Evolutionary conservation across 2,329 filamentous ascomycete species (phyloP).

Genomic region (Talaromyces pinophilus): DNA sequence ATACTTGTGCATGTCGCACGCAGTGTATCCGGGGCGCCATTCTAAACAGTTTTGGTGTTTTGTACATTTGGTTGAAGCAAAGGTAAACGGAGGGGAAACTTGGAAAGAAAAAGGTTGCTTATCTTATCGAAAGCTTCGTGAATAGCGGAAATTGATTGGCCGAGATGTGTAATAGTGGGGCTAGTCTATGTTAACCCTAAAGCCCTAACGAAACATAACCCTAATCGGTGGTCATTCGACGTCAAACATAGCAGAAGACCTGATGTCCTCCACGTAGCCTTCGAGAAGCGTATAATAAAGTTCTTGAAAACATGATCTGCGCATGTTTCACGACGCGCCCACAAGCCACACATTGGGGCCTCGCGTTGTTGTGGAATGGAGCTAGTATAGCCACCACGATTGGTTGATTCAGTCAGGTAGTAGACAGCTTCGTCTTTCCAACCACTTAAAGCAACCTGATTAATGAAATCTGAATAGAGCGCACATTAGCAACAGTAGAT

Average conservation of each 20-base stretch:
- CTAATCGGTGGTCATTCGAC: background rate
- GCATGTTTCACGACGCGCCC: background rate
- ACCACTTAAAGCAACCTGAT: background rate
- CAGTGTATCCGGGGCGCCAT: conserved; percentile 23
- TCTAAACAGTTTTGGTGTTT: background rate
- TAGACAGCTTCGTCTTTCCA: background rate
- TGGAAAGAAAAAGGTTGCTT: background rate
- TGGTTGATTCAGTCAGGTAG: background rate
- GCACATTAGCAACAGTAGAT: background rate
- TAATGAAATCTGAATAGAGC: background rate
- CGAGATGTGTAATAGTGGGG: background rate
- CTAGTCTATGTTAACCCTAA: background rate
- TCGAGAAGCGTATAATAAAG: background rate
- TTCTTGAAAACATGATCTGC: background rate
- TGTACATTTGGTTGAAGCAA: background rate
- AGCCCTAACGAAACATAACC: background rate
- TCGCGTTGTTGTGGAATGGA: conserved; percentile 5
- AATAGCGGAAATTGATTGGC: background rate
- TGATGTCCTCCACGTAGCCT: background rate
- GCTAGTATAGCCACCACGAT: background rate
- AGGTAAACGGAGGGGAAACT: background rate
- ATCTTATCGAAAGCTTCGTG: background rate
- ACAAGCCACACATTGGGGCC: background rate
- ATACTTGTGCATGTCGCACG: conserved; percentile 24
- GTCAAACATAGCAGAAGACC: background rate